Evolutionary conservation across 345 rosid species (phyloP), one percentile per base, ranked within the genome.

Genomic region (Microcos paniculata): DNA sequence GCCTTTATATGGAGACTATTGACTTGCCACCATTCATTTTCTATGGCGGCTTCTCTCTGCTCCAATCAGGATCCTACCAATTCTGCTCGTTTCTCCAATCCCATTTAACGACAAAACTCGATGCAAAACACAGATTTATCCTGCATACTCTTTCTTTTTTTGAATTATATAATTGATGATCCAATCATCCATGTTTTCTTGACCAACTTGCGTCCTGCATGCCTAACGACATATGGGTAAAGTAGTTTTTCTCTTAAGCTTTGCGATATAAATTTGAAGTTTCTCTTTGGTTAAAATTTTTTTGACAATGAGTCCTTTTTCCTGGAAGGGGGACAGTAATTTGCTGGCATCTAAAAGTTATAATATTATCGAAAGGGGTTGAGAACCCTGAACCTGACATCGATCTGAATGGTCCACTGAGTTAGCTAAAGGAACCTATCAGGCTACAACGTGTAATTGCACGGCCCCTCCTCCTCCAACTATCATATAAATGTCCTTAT

Each of bases 321-420:
- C 51, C 40, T n/a, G 56, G 42, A 59, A 42, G 6, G 65, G 55
- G 38, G 53, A 69, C 28, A 30, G 30, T 57, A 19, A n/a, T n/a
- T 69, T 62, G 31, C 61, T 30, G 33, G 46, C 28, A 45, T 42
- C 59, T 43, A 59, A 57, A 62, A n/a, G 68, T 72, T 57, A 81
- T 72, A 61, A 80, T 67, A 75, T 67, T 75, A 71, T 10, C n/a
- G 9, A 70, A 52, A 70, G 18, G 45, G 69, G 21, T 45, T 67
- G n/a, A n/a, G n/a, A 45, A 3, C 33, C 12, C 52, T 15, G 40
- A 6, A 46, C 5, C n/a, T n/a, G n/a, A 62, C 13, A 48, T 48
- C n/a, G n/a, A n/a, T n/a, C n/a, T n/a, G n/a, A 0, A 35, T 40
- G 72, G 72, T 67, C 56, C 56, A 63, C 10, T 38, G 65, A 15